Evolutionary conservation across 108 stramenopile genomes (phyloP), one percentile per base, ranked within the genome.

Genomic region (Nitzschia sp.): DNA sequence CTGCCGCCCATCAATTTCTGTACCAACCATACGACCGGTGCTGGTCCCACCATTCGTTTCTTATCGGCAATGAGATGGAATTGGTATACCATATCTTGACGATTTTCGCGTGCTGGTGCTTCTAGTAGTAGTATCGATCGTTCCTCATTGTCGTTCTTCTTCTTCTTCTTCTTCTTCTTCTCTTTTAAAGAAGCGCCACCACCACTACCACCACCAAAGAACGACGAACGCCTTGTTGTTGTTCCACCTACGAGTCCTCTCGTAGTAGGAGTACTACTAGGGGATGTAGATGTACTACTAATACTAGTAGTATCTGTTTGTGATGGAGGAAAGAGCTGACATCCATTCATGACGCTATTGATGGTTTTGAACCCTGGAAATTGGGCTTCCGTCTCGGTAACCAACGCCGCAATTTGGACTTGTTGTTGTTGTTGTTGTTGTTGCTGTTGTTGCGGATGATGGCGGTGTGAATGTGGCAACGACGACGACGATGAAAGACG

Each of bases 291-390:
- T n/a, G n/a, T n/a, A n/a, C n/a, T n/a, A n/a, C n/a, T n/a, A n/a
- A n/a, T n/a, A n/a, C n/a, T n/a, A n/a, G n/a, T n/a, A n/a, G n/a
- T n/a, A n/a, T n/a, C n/a, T n/a, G n/a, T n/a, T n/a, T n/a, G n/a
- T n/a, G n/a, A n/a, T n/a, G n/a, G 13, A 21, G 48, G 48, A 50
- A 50, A 16, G 13, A 29, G 56, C 22, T 6, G 56, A 57, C 56
- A 57, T 57, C 56, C 56, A 57, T 57, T 57, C 27, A 57, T 3
- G 28, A 57, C 56, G 15, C 25, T 28, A 57, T 57, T 57, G 56
- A 29, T 29, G 6, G 31, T 57, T 29, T 33, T 29, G 56, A 57
- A 57, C 15, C 56, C 56, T 57, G 56, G 56, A 57, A 57, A 57
- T 4, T 57, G 22, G 27, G 29, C 56, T 15, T 57, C 56, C n/a